Base-by-base conservation (phyloP, 371 early-diverging fungal species). In the Apophysomyces ossiformis region DNA sequence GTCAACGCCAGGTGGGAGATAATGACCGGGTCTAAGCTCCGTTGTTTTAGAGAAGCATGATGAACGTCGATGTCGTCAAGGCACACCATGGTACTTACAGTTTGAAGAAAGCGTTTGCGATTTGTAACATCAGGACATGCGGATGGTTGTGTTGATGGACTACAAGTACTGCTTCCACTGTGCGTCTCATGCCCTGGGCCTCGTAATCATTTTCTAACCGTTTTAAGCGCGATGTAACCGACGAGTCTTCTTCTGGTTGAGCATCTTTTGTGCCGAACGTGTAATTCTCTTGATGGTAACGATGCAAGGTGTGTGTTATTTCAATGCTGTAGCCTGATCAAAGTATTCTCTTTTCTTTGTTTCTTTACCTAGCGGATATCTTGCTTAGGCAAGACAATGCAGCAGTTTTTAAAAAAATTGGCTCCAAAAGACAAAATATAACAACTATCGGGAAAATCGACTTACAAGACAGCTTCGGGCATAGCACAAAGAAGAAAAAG, bases 81-180 rank as follows among this genome's bases (percentile, higher is more conserved):
- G 26, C 26, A 26, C 26, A 26, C 16, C 13, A 13, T 26, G 0
- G 35, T 18, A 56, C 82, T 68, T 76, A 89, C 88, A 92, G 72
- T 71, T 90, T 90, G 72, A 92, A 93, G 68, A 88, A 92, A 0
- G 88, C 74, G 68, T 90, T 89, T 43, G 88, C 91, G 64, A 90
- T 89, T 69, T 92, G 90, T 37, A 94, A 67, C 87, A 93, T 85
- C 15, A 94, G 76, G 8, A 94, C 89, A 63, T 93, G 93, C 9
- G 94, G 93, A 78, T 92, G 92, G 54, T 87, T 87, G 69, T 93
- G 91, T 65, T 92, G 91, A 75, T 94, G 93, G 21, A 92, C 91
- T 1, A 93, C 83, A 16, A 94, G 68, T 0, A 92, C 89, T 7
- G 85, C 94, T 72, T 92, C 93, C 7, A 93, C 93, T 1, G 90